Evolutionary conservation across 176 grass and related monocot genomes (phyloP).

Genomic region (Juncus effusus): DNA sequence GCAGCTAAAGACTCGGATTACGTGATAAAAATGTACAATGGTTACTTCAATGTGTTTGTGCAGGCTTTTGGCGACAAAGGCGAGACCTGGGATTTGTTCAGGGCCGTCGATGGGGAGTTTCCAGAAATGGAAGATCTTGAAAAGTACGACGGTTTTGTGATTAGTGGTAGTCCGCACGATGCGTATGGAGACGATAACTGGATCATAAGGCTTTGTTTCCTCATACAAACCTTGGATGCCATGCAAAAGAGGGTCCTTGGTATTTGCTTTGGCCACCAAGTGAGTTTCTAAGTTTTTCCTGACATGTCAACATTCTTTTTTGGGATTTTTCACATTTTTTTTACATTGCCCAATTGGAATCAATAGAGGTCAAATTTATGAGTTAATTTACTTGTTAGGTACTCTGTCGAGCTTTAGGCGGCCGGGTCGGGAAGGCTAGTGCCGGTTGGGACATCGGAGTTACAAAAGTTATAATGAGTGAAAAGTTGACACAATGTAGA

Average conservation of each 20-base stretch:
- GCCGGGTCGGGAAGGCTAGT: constrained; percentile 41
- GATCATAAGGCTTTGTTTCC: constrained; percentile 56
- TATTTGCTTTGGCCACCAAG: constrained; percentile 94
- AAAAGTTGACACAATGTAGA: constrained; percentile 25
- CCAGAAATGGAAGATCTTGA: constrained; percentile 32
- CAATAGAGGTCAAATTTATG: background rate
- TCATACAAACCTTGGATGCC: constrained; percentile 48
- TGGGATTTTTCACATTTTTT: background rate
- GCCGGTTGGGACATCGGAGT: constrained; percentile 72
- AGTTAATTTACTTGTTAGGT: constrained; percentile 39
- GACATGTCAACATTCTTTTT: too few relatives aligned
- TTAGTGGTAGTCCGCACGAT: constrained; percentile 82
- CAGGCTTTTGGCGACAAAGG: constrained; percentile 51
- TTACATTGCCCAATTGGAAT: background rate
- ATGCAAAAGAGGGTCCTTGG: constrained; percentile 58
- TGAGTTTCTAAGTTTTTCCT: constrained; percentile 5
- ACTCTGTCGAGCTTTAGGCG: constrained; percentile 71
- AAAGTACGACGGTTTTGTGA: constrained; percentile 67
- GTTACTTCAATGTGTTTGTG: constrained; percentile 82
- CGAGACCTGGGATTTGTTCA: constrained; percentile 71
- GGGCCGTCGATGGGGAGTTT: constrained; percentile 71
- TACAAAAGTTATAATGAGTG: constrained; percentile 45
- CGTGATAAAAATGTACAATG: constrained; percentile 59
- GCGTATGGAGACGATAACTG: constrained; percentile 62
- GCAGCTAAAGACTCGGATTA: constrained; percentile 87